These are phyloP conservation scores for Berkeleyomyces basicola DNA, from an alignment of 2,329 filamentous ascomycete species.

Conservation along the genomic window DNA sequence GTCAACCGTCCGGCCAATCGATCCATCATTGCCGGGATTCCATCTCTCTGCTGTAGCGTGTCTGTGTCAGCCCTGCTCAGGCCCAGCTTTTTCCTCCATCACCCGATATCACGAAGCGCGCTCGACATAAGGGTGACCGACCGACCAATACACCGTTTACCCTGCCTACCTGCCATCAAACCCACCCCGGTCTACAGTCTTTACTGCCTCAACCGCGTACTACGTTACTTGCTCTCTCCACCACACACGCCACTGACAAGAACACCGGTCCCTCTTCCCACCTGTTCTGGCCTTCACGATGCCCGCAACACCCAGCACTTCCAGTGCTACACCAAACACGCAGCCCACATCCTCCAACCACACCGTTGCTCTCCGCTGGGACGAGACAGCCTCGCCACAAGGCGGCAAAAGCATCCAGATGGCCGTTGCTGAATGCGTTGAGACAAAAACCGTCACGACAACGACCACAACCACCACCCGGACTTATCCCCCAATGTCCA, in stretches of 20 bases:
- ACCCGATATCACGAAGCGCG: not conserved
- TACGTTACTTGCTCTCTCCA: not conserved
- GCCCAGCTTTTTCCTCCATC: not conserved
- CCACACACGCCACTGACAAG: not conserved
- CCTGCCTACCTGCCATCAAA: too few species aligned
- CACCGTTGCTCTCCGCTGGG: conserved; percentile 26
- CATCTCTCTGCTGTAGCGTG: not conserved
- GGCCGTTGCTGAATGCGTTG: conserved; percentile 46
- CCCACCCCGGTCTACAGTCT: too few species aligned
- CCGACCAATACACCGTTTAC: too few species aligned
- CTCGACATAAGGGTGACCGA: too few species aligned
- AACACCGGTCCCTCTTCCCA: too few species aligned
- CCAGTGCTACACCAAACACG: conserved; percentile 25
- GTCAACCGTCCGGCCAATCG: not conserved
- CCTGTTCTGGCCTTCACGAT: not conserved
- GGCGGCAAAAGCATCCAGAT: conserved; percentile 31
- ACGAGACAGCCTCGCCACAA: conserved; percentile 24
- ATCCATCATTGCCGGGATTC: not conserved
- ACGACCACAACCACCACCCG: conserved; percentile 81
- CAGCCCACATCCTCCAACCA: conserved; percentile 19
- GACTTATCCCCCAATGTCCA: conserved; percentile 70
- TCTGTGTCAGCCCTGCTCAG: not conserved
- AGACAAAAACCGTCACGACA: conserved; percentile 54
- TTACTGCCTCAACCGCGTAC: not conserved
- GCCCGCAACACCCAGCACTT: conserved; percentile 8